Evolutionary conservation across 1,284 basidiomycete genomes (phyloP).

Genomic region (Schizophyllum amplum): DNA sequence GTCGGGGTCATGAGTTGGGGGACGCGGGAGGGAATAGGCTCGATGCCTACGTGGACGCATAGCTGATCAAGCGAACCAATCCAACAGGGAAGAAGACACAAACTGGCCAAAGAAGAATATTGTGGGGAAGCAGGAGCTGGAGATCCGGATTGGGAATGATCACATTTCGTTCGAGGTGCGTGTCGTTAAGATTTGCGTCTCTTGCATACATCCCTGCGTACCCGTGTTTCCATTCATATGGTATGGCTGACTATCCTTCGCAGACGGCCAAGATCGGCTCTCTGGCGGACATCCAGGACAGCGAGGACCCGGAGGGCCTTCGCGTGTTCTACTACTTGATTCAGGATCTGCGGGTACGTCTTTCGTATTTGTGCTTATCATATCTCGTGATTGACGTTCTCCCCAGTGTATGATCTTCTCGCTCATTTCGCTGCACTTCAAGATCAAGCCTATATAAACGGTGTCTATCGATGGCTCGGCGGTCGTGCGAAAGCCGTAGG

Average conservation of each 20-base stretch:
- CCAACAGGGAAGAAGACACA: conserved; percentile 86
- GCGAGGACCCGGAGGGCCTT: conserved; percentile 94
- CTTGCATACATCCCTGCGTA: not conserved
- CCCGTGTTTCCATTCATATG: no score
- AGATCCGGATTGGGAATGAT: conserved; percentile 89
- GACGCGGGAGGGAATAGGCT: no score
- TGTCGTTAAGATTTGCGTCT: conserved; percentile 10
- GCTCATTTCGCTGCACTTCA: conserved; percentile 96
- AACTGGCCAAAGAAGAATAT: conserved; percentile 99
- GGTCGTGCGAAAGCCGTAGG: not conserved
- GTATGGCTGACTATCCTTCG: not conserved
- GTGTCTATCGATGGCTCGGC: not conserved
- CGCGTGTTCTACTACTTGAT: conserved; percentile 99
- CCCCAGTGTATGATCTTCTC: conserved; percentile 93
- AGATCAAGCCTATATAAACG: conserved; percentile 91
- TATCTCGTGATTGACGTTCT: conserved; percentile 3
- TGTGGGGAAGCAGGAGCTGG: conserved; percentile 95
- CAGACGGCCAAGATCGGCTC: conserved; percentile 98
- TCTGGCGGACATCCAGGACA: conserved; percentile 93
- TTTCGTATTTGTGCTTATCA: not conserved
- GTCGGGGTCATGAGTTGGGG: not conserved
- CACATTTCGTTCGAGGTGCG: conserved; percentile 96
- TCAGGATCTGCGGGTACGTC: conserved; percentile 86
- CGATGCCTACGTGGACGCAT: conserved; percentile 3
- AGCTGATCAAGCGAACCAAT: no score